These are phyloP conservation scores for Orbilia quercus DNA, from an alignment of 2,329 filamentous ascomycete species.

Conservation along the genomic window DNA sequence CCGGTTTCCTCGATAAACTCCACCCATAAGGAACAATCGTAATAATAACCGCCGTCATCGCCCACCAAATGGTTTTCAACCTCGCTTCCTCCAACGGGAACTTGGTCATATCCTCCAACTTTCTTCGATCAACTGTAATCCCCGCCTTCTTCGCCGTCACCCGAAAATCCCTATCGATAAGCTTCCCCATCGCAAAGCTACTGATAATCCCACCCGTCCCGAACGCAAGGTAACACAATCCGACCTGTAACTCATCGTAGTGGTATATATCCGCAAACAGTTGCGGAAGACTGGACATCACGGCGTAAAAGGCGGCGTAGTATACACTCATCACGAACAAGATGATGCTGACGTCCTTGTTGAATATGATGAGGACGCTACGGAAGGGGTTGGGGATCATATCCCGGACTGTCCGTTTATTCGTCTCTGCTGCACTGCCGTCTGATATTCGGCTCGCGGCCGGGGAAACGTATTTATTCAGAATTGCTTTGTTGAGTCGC, in stretches of 20 bases:
- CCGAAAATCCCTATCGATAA: slow-evolving; percentile 79
- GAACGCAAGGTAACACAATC: slow-evolving; percentile 42
- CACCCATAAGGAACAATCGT: slow-evolving; percentile 71
- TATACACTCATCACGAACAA: slow-evolving; percentile 70
- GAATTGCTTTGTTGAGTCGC: slow-evolving; percentile 65
- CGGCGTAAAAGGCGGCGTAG: slow-evolving; percentile 63
- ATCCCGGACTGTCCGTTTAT: slow-evolving; percentile 18
- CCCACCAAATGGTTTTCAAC: slow-evolving; percentile 67
- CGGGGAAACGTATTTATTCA: slow-evolving; percentile 37
- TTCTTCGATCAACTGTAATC: slow-evolving; percentile 71
- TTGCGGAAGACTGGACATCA: slow-evolving; percentile 39
- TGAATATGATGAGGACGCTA: slow-evolving; percentile 64
- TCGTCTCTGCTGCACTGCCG: slow-evolving; percentile 61
- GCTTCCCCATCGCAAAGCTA: slow-evolving; percentile 64
- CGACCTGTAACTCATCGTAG: slow-evolving; percentile 63
- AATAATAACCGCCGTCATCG: slow-evolving; percentile 69
- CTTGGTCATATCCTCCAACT: slow-evolving; percentile 67
- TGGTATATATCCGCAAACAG: slow-evolving; percentile 64
- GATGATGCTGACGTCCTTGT: slow-evolving; percentile 65
- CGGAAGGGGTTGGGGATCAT: slow-evolving; percentile 65
- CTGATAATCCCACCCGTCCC: slow-evolving; percentile 36
- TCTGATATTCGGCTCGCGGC: slow-evolving; percentile 12
- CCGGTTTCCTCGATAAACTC: slow-evolving; percentile 67
- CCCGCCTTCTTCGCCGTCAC: slow-evolving; percentile 73
- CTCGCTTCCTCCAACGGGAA: slow-evolving; percentile 71